A percentile compares a stretch with the other conserved stretches of the same genome.
These are phyloP conservation scores for Populus tomentosa DNA, from an alignment of 441 rosid genomes.

Conservation along the genomic window DNA sequence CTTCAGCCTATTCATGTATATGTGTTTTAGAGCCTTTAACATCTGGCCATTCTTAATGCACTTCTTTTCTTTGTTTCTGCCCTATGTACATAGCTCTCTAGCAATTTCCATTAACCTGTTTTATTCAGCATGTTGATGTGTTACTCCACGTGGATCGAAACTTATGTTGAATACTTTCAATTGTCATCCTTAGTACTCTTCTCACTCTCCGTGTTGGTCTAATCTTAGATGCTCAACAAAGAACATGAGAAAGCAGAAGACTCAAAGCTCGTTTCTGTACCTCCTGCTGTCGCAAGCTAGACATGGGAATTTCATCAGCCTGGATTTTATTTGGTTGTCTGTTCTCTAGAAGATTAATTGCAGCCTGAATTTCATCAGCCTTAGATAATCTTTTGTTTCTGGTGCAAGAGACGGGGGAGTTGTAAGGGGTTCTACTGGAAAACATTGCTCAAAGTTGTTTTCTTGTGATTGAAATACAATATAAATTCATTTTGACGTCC, in stretches of 20 bases:
- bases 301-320: neutral
- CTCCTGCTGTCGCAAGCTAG: constrained; percentile 39
- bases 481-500: neutral
- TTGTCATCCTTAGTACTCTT: neutral
- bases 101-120: neutral
- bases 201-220: neutral
- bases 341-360: neutral
- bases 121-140: neutral
- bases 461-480: neutral
- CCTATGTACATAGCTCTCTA: neutral
- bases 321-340: neutral
- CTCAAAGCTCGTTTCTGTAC: constrained; percentile 42
- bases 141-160: neutral
- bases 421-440: neutral
- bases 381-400: neutral
- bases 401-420: neutral
- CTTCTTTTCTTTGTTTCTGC: neutral
- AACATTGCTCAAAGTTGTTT: neutral
- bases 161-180: neutral
- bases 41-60: neutral
- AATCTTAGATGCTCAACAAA: constrained; percentile 60
- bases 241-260: constrained; percentile 75
- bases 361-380: neutral
- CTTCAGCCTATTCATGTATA: no score
- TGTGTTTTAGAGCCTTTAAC: neutral